phyloP scores from a whole-genome alignment of 495 filamentous ascomycete species.

The Parmelia sp. region DNA sequence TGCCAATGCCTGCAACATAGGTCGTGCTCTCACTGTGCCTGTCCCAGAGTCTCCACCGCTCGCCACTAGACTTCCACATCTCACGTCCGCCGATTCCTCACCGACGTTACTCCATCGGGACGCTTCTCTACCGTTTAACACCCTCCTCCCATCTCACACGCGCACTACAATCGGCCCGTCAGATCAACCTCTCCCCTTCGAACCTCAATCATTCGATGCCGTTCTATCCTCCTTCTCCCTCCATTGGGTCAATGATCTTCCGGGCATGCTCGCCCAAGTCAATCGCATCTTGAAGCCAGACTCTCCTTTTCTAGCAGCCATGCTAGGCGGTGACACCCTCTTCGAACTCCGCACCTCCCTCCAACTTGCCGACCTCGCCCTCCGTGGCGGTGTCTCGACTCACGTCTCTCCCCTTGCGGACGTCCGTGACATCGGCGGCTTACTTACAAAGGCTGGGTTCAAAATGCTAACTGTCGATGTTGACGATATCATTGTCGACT shows the following conservation, averaged over 20 bases:
- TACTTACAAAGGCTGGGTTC: constrained; percentile 83
- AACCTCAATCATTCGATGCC: constrained; percentile 73
- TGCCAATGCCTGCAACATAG: constrained; percentile 93
- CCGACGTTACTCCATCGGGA: constrained; percentile 75
- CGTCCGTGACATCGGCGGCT: constrained; percentile 81
- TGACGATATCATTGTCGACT: constrained; percentile 94
- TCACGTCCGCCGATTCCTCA: constrained; percentile 79
- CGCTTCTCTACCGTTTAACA: constrained; percentile 66
- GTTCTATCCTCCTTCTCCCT: constrained; percentile 80
- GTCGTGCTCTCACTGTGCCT: constrained; percentile 64
- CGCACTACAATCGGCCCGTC: constrained; percentile 55
- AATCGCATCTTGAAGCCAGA: constrained; percentile 84
- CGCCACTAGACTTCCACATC: constrained; percentile 55
- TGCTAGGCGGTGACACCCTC: constrained; percentile 91
- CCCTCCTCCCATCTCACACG: constrained; percentile 53
- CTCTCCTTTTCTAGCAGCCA: constrained; percentile 84
- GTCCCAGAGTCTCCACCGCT: constrained; percentile 56
- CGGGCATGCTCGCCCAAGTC: constrained; percentile 70
- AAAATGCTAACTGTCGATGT: constrained; percentile 95
- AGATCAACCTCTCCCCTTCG: constrained; percentile 69
- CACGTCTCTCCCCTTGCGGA: constrained; percentile 88
- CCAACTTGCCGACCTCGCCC: constrained; percentile 85
- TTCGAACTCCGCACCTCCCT: constrained; percentile 92
- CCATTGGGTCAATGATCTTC: constrained; percentile 98
- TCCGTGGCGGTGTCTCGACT: constrained; percentile 78